phyloP scores from a whole-genome alignment of 768 basidiomycete species.

The Pisolithus marmoratus region DNA sequence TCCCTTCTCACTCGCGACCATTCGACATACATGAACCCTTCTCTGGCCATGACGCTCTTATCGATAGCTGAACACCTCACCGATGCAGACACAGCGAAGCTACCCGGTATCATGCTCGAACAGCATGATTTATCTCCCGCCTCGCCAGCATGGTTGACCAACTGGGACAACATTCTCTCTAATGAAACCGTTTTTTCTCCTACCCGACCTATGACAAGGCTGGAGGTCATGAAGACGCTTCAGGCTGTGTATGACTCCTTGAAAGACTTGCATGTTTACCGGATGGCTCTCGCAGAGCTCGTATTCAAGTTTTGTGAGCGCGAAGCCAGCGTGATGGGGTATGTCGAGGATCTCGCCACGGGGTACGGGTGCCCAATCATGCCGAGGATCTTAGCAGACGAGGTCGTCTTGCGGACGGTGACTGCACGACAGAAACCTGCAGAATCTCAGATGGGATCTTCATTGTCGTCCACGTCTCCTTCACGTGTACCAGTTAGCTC shows the following conservation, averaged over 20 bases:
- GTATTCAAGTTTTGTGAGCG: slow-evolving; percentile 47
- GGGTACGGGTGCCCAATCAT: slow-evolving; percentile 23
- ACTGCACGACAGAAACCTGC: slow-evolving; percentile 28
- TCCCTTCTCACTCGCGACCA: slow-evolving; percentile 61
- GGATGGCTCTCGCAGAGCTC: slow-evolving; percentile 48
- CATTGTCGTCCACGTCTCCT: background rate
- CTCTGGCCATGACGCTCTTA: slow-evolving; percentile 58
- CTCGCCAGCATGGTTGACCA: slow-evolving; percentile 62
- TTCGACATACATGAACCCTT: slow-evolving; percentile 50
- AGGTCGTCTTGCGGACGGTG: slow-evolving; percentile 51
- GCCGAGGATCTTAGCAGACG: slow-evolving; percentile 66
- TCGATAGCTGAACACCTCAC: slow-evolving; percentile 63
- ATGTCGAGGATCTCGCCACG: slow-evolving; percentile 16
- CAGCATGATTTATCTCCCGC: slow-evolving; percentile 68
- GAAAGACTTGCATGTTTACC: slow-evolving; percentile 63
- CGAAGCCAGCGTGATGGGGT: slow-evolving; percentile 23
- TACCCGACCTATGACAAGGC: slow-evolving; percentile 46
- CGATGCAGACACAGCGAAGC: slow-evolving; percentile 58
- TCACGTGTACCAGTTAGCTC: background rate
- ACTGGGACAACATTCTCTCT: slow-evolving; percentile 57
- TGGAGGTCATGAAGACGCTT: slow-evolving; percentile 52
- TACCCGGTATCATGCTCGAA: slow-evolving; percentile 58
- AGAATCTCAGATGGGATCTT: background rate
- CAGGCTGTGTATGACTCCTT: slow-evolving; percentile 57
- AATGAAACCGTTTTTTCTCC: slow-evolving; percentile 40